Conservation (phyloP, 1,284 basidiomycete species). For the Heterobasidion parviporum region DNA sequence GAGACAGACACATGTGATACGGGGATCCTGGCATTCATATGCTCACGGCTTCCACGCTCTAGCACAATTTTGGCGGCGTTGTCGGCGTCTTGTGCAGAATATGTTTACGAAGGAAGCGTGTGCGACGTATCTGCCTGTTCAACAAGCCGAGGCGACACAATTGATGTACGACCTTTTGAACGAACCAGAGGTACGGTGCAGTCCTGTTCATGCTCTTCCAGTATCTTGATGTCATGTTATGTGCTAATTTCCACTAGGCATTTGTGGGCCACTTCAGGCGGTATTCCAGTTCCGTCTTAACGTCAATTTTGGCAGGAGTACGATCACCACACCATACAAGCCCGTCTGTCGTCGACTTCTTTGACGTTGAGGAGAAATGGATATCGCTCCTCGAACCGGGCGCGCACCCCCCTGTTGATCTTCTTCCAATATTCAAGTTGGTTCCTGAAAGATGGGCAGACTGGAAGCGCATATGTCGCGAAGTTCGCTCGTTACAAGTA, state of each 20-base stretch:
- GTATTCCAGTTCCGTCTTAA: constrained; percentile 19
- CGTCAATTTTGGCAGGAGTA: constrained; percentile 22
- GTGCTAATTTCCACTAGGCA: constrained; percentile 8
- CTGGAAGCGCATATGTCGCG: constrained; percentile 21
- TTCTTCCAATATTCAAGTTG: constrained; percentile 24
- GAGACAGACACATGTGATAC: not conserved
- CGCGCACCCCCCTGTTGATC: constrained; percentile 24
- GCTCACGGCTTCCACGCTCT: no score
- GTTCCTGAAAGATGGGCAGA: constrained; percentile 23
- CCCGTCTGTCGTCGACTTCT: constrained; percentile 16
- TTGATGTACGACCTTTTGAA: not conserved
- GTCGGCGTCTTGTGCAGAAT: not conserved
- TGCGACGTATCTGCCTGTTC: not conserved
- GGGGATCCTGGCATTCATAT: no score
- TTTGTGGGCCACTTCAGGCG: constrained; percentile 20
- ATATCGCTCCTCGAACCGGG: constrained; percentile 20
- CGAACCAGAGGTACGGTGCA: not conserved
- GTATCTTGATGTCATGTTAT: not conserved
- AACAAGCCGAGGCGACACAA: not conserved
- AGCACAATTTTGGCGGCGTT: not conserved
- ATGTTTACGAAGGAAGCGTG: not conserved
- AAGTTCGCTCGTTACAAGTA: constrained; percentile 16
- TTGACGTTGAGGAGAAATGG: constrained; percentile 18
- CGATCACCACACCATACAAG: constrained; percentile 20
- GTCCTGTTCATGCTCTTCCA: no score